Conservation (phyloP, 2,329 filamentous ascomycete species). For the Epichloe uncinata region DNA sequence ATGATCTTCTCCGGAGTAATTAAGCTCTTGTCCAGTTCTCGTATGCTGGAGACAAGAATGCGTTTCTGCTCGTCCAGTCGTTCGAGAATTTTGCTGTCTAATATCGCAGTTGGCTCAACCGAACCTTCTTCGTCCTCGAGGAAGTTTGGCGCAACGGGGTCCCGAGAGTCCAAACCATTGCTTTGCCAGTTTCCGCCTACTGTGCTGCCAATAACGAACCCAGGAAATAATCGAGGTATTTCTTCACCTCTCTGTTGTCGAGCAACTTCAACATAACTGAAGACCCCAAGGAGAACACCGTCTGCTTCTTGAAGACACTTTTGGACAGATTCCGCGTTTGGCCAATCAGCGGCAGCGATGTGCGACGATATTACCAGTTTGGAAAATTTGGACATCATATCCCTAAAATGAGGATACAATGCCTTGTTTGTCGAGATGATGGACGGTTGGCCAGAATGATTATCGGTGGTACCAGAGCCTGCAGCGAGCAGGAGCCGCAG, state of each 20-base stretch:
- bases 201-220: constrained; percentile 78
- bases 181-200: constrained; percentile 82
- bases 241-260: constrained; percentile 86
- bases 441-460: constrained; percentile 96
- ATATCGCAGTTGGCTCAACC: constrained; percentile 55
- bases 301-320: constrained; percentile 98
- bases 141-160: constrained; percentile 69
- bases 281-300: constrained; percentile 84
- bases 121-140: constrained; percentile 68
- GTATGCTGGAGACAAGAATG: constrained; percentile 72
- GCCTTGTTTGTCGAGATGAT: constrained; percentile 98
- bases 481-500: constrained; percentile 85
- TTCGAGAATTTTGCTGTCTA: constrained; percentile 69
- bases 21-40: constrained; percentile 76
- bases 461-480: constrained; percentile 93
- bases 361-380: constrained; percentile 96
- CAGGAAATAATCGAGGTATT: constrained; percentile 82
- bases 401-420: constrained; percentile 89
- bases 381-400: constrained; percentile 99
- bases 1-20: constrained; percentile 68
- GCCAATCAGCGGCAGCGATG: constrained; percentile 92
- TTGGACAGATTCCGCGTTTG: constrained; percentile 80
- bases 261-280: constrained; percentile 91
- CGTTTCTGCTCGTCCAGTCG: constrained; percentile 76
- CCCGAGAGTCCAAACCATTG: constrained; percentile 49